Conservation (phyloP, 208 protist genomes). For the Leishmania arabica region DNA sequence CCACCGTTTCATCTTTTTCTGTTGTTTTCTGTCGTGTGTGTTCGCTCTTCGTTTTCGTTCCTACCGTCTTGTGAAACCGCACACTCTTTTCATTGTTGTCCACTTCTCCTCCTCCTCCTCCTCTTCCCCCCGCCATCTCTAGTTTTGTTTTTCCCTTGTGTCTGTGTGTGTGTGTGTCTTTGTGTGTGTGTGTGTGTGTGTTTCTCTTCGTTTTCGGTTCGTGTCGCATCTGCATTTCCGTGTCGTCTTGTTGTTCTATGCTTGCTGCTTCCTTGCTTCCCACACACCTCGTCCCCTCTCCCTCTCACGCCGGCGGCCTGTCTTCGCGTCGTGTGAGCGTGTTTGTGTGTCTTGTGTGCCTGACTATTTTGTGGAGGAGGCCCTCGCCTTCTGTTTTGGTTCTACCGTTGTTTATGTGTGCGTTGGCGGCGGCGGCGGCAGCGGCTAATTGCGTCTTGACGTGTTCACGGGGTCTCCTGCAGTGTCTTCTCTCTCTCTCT, state of each 20-base stretch:
- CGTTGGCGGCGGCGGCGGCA: too few relatives aligned
- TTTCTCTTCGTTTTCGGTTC: background rate
- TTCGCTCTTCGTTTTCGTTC: background rate
- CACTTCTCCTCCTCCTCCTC: background rate
- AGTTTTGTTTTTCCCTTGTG: background rate
- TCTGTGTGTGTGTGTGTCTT: background rate
- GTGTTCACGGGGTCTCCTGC: too few relatives aligned
- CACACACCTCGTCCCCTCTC: background rate
- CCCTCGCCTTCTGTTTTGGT: background rate
- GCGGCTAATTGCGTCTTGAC: too few relatives aligned
- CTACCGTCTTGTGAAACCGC: background rate
- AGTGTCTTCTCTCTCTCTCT: background rate
- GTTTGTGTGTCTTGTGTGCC: background rate
- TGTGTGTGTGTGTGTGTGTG: background rate
- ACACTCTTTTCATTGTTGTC: background rate
- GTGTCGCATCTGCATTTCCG: background rate
- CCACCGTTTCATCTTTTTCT: too few relatives aligned
- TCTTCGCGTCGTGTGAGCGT: background rate
- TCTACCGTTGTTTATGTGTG: too few relatives aligned
- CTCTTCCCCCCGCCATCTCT: background rate
- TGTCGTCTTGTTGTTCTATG: background rate
- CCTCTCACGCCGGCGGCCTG: background rate
- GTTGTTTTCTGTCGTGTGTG: background rate
- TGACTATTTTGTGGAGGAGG: background rate
- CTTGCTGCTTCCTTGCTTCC: background rate